These are phyloP conservation scores for Anaeromyces robustus DNA, from an alignment of 192 early-diverging fungal species.

Conservation along the genomic window DNA sequence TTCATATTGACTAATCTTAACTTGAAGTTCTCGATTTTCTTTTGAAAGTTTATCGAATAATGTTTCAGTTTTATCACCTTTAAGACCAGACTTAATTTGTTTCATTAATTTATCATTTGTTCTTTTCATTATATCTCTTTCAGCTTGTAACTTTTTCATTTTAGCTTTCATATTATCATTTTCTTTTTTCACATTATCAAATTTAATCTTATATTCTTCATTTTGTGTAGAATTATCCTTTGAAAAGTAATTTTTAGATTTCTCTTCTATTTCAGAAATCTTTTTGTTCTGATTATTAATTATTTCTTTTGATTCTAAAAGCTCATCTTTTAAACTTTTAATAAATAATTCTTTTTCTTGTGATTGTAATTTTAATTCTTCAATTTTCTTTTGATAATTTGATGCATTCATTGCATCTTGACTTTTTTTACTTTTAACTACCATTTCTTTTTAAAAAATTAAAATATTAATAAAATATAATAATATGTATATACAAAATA, in stretches of 20 bases:
- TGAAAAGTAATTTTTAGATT: background rate
- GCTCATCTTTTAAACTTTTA: background rate
- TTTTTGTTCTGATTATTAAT: background rate
- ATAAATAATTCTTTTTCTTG: background rate
- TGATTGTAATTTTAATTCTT: background rate
- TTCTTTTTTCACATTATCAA: background rate
- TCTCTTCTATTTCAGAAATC: background rate
- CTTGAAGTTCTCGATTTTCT: background rate
- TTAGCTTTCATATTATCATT: background rate
- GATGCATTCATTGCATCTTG: background rate
- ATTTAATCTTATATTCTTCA: background rate
- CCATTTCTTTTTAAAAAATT: background rate
- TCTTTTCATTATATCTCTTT: background rate
- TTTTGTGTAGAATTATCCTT: background rate
- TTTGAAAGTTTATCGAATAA: background rate
- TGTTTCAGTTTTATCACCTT: background rate
- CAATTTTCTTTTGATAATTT: background rate
- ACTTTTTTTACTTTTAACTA: background rate
- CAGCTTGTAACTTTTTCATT: background rate
- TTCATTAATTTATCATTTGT: background rate
- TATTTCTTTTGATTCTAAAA: background rate
- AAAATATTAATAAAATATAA: background rate
- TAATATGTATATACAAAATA: background rate
- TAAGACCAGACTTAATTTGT: background rate
- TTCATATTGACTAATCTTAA: background rate